These are phyloP conservation scores for Candida alai DNA, from an alignment of 805 yeast species.

Conservation along the genomic window DNA sequence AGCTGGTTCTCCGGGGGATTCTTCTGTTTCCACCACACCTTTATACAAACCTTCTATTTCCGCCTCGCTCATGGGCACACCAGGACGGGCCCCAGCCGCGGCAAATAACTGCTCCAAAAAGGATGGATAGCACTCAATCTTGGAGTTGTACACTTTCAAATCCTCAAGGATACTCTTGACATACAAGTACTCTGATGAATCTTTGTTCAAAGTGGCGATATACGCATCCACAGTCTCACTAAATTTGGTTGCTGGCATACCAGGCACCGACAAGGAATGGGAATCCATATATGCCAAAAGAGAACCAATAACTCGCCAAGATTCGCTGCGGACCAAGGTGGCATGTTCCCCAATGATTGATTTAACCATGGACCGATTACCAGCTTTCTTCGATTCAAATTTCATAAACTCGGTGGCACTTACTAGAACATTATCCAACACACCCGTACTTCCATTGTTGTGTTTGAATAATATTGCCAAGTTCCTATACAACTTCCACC, in stretches of 20 bases:
- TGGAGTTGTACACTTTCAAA: constrained; percentile 14
- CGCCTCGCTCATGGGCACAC: constrained; percentile 5
- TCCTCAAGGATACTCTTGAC: constrained; percentile 10
- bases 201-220: constrained; percentile 2
- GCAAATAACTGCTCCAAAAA: constrained; percentile 17
- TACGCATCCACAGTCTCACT: constrained; percentile 10
- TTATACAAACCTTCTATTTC: constrained; percentile 18
- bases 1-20: constrained; percentile 7
- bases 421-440: constrained; percentile 32
- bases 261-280: too few relatives aligned
- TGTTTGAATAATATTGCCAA: constrained; percentile 28
- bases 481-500: constrained; percentile 27
- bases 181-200: constrained; percentile 12
- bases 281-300: constrained; percentile 3
- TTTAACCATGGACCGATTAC: constrained; percentile 10
- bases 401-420: constrained; percentile 25
- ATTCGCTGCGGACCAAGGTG: constrained; percentile 10
- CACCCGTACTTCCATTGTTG: constrained; percentile 28
- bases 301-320: constrained; percentile 7
- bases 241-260: constrained; percentile 12
- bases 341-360: constrained; percentile 15
- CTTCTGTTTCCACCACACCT: constrained; percentile 16
- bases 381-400: constrained; percentile 15
- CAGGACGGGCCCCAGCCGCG: constrained; percentile 9
- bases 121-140: constrained; percentile 19